These are phyloP conservation scores for Symbiodinium pilosum DNA, from an alignment of 73 alveolate genomes.

Conservation along the genomic window DNA sequence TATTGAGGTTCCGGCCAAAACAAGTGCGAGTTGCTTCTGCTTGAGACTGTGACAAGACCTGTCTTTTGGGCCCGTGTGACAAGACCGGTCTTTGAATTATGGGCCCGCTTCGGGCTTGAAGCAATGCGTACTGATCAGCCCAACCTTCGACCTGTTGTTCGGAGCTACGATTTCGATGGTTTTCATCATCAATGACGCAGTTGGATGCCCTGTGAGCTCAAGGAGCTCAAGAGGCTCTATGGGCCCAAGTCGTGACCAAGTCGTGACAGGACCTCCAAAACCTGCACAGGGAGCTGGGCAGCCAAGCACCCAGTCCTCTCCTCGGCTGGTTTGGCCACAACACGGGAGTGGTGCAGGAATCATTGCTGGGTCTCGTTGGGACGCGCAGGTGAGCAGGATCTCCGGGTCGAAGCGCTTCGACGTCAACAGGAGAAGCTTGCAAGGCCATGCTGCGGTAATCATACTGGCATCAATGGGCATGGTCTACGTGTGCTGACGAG, in stretches of 20 bases:
- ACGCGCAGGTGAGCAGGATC: slow-evolving; percentile 22
- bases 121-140: too few species aligned
- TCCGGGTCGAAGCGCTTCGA: slow-evolving; percentile 50
- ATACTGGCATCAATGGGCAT: too few species aligned
- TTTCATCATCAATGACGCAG: not conserved
- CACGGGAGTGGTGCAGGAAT: not conserved
- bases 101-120: not conserved
- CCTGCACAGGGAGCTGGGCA: slow-evolving; percentile 27
- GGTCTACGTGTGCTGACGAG: too few species aligned
- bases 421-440: slow-evolving; percentile 71
- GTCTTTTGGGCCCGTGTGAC: too few species aligned
- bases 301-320: slow-evolving; percentile 38
- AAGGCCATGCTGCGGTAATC: slow-evolving; percentile 45
- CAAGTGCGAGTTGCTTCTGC: not conserved
- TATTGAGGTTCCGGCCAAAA: not conserved
- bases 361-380: too few species aligned
- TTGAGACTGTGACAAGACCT: too few species aligned
- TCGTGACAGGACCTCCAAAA: slow-evolving; percentile 56
- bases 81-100: not conserved
- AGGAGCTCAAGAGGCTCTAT: not conserved
- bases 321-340: not conserved
- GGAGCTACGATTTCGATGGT: not conserved
- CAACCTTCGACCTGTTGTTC: not conserved
- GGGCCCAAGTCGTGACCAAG: too few species aligned
- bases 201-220: not conserved